Percentiles rank a stretch among this genome's conserved stretches.
These are phyloP conservation scores for Pythium dissimile DNA, from an alignment of 352 stramenopile species.

Conservation along the genomic window DNA sequence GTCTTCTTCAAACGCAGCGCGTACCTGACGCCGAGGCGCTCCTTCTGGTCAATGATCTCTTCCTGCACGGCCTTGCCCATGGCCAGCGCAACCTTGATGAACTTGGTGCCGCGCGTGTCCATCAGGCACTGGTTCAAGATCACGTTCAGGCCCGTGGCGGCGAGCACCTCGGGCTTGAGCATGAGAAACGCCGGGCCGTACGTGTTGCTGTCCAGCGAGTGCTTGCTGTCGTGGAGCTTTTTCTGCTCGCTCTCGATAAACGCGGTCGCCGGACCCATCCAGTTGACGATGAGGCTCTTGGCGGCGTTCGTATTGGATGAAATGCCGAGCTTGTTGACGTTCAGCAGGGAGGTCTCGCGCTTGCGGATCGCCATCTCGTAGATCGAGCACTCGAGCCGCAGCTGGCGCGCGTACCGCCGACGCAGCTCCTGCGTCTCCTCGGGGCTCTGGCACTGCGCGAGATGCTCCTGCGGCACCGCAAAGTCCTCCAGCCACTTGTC, in stretches of 20 bases:
- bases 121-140: constrained; percentile 71
- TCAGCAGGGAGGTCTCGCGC: constrained; percentile 41
- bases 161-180: constrained; percentile 48
- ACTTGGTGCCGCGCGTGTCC: constrained; percentile 67
- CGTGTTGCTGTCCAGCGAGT: constrained; percentile 71
- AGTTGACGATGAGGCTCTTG: constrained; percentile 61
- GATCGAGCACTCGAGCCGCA: constrained; percentile 74
- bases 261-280: constrained; percentile 37
- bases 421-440: constrained; percentile 56
- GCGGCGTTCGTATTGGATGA: constrained; percentile 52
- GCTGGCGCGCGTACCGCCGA: constrained; percentile 66
- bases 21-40: constrained; percentile 28
- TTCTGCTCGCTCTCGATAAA: constrained; percentile 50
- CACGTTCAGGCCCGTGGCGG: constrained; percentile 58
- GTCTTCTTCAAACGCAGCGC: constrained; percentile 21
- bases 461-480: constrained; percentile 43
- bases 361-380: constrained; percentile 82
- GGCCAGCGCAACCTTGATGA: constrained; percentile 73
- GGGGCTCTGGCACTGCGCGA: constrained; percentile 41
- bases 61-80: constrained; percentile 79
- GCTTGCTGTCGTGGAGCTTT: constrained; percentile 45
- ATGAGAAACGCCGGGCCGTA: constrained; percentile 69
- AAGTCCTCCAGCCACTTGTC: constrained; percentile 69
- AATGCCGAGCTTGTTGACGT: constrained; percentile 44
- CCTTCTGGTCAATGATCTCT: constrained; percentile 64